These are phyloP conservation scores for Candida sojae DNA, from an alignment of 1,139 yeast species.

Conservation along the genomic window DNA sequence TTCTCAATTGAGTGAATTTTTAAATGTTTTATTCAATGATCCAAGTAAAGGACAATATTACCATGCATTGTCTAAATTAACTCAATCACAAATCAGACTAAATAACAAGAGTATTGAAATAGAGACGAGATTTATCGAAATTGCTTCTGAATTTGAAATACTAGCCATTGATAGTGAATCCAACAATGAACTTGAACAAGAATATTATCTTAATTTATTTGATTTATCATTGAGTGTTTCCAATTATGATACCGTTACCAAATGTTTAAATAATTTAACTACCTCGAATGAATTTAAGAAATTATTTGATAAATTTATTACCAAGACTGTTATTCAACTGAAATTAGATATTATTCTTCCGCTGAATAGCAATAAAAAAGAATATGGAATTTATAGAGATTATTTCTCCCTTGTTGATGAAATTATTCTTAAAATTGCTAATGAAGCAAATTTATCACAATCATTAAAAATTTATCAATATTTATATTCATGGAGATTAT, in stretches of 20 bases:
- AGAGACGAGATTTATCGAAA: constrained; percentile 21
- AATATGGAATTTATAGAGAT: constrained; percentile 21
- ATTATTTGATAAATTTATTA: constrained; percentile 23
- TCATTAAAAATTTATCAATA: constrained; percentile 54
- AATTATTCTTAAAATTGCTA: constrained; percentile 41
- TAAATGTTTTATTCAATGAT: constrained; percentile 20
- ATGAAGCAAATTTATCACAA: constrained; percentile 31
- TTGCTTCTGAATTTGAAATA: constrained; percentile 34
- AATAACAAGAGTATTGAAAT: constrained; percentile 7
- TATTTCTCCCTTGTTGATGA: constrained; percentile 40
- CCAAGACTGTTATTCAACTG: constrained; percentile 25
- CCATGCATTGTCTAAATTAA: constrained; percentile 35
- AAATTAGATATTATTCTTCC: constrained; percentile 25
- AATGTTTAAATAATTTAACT: constrained; percentile 26
- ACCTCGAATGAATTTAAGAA: constrained; percentile 14
- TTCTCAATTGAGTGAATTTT: constrained; percentile 20
- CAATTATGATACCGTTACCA: constrained; percentile 26
- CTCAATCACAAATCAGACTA: constrained; percentile 21
- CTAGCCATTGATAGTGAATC: constrained; percentile 30
- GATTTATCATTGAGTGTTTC: constrained; percentile 29
- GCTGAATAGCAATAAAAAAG: constrained; percentile 13
- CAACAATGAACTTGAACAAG: constrained; percentile 12
- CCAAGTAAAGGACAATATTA: constrained; percentile 28
- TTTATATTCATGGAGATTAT: constrained; percentile 55
- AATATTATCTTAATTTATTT: constrained; percentile 31